These are phyloP conservation scores for Acacia concinna DNA, from an alignment of 331 rosid genomes.

Conservation along the genomic window DNA sequence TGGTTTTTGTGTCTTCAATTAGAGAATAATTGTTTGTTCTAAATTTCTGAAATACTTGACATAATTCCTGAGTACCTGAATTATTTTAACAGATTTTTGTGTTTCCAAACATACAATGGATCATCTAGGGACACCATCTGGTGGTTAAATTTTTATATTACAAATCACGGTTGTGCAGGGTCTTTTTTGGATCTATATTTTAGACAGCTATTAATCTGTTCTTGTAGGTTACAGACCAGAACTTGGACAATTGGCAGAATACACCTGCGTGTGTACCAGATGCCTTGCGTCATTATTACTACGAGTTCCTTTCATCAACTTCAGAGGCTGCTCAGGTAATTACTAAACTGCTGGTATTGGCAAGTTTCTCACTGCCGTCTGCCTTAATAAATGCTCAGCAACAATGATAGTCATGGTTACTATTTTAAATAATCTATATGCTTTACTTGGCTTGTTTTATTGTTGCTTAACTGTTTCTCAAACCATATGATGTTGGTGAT, in stretches of 20 bases:
- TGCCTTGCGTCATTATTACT: constrained; percentile 96
- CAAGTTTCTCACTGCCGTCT: constrained; percentile 29
- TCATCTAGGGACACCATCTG: constrained; percentile 8
- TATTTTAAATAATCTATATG: background rate
- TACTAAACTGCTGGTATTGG: constrained; percentile 33
- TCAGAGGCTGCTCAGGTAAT: constrained; percentile 94
- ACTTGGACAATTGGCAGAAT: constrained; percentile 81
- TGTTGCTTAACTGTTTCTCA: background rate
- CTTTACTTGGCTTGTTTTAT: background rate
- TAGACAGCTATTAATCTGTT: constrained; percentile 27
- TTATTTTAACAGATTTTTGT: background rate
- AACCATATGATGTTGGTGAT: background rate
- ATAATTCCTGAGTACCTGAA: background rate
- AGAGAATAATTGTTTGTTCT: constrained; percentile 9
- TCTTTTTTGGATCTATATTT: constrained; percentile 21
- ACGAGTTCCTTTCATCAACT: constrained; percentile 88
- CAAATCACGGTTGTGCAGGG: background rate
- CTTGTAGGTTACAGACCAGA: constrained; percentile 80
- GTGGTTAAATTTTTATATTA: background rate
- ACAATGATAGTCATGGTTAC: background rate
- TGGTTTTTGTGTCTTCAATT: background rate
- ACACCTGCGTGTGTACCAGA: constrained; percentile 92
- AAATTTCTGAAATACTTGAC: constrained; percentile 2
- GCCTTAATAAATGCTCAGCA: background rate
- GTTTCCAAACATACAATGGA: background rate